A percentile compares a stretch with the other conserved stretches of the same genome.
These are phyloP conservation scores for Durio zibethinus DNA, from an alignment of 345 rosid genomes.

Conservation along the genomic window DNA sequence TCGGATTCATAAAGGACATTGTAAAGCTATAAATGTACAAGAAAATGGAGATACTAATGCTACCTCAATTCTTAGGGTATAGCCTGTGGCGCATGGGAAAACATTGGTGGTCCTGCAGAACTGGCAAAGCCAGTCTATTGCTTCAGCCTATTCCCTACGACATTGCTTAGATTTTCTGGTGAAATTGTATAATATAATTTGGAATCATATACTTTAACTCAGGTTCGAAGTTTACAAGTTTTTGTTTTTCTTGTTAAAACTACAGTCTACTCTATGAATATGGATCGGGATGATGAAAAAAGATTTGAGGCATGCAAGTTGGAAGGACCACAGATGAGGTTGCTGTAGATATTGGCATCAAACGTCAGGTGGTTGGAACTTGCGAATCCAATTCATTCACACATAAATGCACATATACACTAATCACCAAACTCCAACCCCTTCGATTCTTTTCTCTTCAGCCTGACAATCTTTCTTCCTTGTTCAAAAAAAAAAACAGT, in stretches of 20 bases:
- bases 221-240: not conserved
- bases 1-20: not conserved
- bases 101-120: not conserved
- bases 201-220: not conserved
- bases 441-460: not conserved
- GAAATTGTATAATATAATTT: not conserved
- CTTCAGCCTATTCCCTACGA: not conserved
- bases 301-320: not conserved
- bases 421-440: not conserved
- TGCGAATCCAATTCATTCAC: conserved; percentile 2
- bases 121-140: not conserved
- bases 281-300: not conserved
- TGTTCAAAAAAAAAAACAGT: not conserved
- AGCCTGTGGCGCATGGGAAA: not conserved
- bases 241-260: not conserved
- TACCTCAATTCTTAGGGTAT: not conserved
- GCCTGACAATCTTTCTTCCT: not conserved
- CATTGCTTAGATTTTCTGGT: not conserved
- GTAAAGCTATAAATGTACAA: not conserved
- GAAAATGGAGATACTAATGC: not conserved
- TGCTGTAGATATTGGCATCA: conserved; percentile 12
- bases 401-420: not conserved
- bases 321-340: not conserved
- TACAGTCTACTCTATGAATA: not conserved
- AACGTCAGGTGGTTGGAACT: conserved; percentile 16